Conservation (phyloP, 2,329 filamentous ascomycete species). For the Fusarium luffae region DNA sequence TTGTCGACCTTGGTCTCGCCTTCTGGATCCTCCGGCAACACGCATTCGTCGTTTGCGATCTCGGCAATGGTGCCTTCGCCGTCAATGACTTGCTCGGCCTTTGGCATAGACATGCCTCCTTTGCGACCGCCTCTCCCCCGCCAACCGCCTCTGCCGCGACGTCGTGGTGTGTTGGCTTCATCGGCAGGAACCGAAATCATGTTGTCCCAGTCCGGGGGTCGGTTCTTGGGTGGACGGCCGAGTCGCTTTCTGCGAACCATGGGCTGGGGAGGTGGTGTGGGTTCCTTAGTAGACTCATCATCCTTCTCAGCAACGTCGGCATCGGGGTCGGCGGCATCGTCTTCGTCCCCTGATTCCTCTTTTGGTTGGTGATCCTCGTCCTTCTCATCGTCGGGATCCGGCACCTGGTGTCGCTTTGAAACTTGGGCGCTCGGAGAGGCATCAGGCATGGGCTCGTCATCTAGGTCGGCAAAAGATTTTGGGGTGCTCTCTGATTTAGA, state of each 20-base stretch:
- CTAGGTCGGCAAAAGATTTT: conserved; percentile 54
- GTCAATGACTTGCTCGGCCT: conserved; percentile 86
- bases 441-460: conserved; percentile 50
- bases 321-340: conserved; percentile 47
- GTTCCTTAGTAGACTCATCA: conserved; percentile 61
- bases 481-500: conserved; percentile 55
- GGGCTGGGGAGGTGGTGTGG: conserved; percentile 67
- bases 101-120: conserved; percentile 77
- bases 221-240: conserved; percentile 88
- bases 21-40: conserved; percentile 84
- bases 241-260: conserved; percentile 80
- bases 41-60: conserved; percentile 91
- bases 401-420: conserved; percentile 57
- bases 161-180: conserved; percentile 69
- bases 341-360: conserved; percentile 60
- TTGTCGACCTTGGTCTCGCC: conserved; percentile 96
- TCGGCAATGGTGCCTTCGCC: conserved; percentile 93
- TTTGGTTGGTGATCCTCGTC: conserved; percentile 64
- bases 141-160: conserved; percentile 78
- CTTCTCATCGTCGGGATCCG: conserved; percentile 51
- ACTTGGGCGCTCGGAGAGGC: conserved; percentile 45
- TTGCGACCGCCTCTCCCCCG: conserved; percentile 72
- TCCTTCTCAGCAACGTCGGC: conserved; percentile 48
- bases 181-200: conserved; percentile 66
- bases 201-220: conserved; percentile 80